Percentiles rank a stretch among this genome's conserved stretches.
phyloP scores from a whole-genome alignment of 2,329 filamentous ascomycete genomes.

The Didymosphaeria variabile region DNA sequence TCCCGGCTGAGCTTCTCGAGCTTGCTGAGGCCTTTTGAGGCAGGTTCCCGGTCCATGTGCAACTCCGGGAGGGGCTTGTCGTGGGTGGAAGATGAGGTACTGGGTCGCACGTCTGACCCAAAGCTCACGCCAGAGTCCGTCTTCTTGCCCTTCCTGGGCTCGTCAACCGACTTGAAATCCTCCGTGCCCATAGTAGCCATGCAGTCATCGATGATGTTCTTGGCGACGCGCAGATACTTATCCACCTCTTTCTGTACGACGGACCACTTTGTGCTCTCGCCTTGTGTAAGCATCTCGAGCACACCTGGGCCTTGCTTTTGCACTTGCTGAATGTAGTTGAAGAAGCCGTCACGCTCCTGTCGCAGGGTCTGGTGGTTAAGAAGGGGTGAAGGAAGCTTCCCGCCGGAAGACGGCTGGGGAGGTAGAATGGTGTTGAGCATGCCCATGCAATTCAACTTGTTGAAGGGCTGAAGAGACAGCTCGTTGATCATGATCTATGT shows the following conservation, averaged over 20 bases:
- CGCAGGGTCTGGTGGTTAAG: slow-evolving; percentile 62
- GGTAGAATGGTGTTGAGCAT: slow-evolving; percentile 75
- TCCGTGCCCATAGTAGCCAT: slow-evolving; percentile 53
- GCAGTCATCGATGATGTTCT: slow-evolving; percentile 70
- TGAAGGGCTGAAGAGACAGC: slow-evolving; percentile 68
- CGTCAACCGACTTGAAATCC: slow-evolving; percentile 44
- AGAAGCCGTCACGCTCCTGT: slow-evolving; percentile 68
- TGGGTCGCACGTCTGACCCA: slow-evolving; percentile 48
- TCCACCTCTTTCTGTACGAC: slow-evolving; percentile 59
- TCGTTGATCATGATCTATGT: slow-evolving; percentile 70
- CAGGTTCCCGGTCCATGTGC: slow-evolving; percentile 26
- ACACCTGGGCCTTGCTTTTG: slow-evolving; percentile 64
- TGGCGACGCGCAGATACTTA: slow-evolving; percentile 67
- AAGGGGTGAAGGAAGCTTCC: slow-evolving; percentile 58
- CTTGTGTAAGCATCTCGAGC: slow-evolving; percentile 62
- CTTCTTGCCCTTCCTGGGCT: slow-evolving; percentile 61
- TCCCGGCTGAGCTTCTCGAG: slow-evolving; percentile 69
- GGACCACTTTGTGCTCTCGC: slow-evolving; percentile 66
- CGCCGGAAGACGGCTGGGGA: slow-evolving; percentile 55
- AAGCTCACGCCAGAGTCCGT: slow-evolving; percentile 72
- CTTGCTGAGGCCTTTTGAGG: slow-evolving; percentile 55
- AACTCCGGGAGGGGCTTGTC: slow-evolving; percentile 37
- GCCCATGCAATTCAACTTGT: slow-evolving; percentile 71
- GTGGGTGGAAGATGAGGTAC: slow-evolving; percentile 34
- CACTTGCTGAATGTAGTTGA: slow-evolving; percentile 67